Evolutionary conservation across 148 eudicot species (phyloP).

Genomic region (Vaccinium corymbosum): DNA sequence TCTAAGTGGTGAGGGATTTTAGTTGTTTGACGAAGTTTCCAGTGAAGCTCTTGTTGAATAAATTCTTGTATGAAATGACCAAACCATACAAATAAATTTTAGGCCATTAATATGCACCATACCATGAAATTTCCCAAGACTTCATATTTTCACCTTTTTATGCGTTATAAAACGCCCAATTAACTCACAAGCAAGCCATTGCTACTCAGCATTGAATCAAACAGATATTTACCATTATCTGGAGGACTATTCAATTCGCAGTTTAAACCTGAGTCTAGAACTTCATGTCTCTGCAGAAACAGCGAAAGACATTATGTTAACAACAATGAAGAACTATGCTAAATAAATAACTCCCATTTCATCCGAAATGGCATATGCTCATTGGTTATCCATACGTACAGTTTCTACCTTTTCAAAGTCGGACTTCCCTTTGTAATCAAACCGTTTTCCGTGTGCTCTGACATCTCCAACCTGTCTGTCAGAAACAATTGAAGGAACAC

Average conservation of each 20-base stretch:
- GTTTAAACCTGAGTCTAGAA: slow-evolving; percentile 38
- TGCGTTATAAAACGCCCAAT: neutral
- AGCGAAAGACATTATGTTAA: slow-evolving; percentile 13
- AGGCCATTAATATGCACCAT: neutral
- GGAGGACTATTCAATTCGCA: slow-evolving; percentile 36
- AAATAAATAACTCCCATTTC: neutral
- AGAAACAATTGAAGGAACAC: slow-evolving; percentile 20
- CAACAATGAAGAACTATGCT: neutral
- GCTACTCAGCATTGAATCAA: slow-evolving; percentile 9
- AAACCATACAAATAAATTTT: neutral
- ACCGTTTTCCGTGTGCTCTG: slow-evolving; percentile 29
- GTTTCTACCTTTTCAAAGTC: slow-evolving; percentile 36
- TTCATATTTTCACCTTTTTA: neutral
- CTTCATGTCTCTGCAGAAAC: slow-evolving; percentile 44
- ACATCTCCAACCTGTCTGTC: slow-evolving; percentile 50
- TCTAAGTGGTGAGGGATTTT: neutral
- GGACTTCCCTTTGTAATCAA: slow-evolving; percentile 27
- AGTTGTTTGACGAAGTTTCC: neutral
- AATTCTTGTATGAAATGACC: neutral
- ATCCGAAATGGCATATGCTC: neutral
- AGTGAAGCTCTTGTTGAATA: neutral
- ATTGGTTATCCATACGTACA: slow-evolving; percentile 26
- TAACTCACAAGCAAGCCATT: neutral
- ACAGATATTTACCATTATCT: slow-evolving; percentile 7
- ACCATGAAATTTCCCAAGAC: slow-evolving; percentile 1